A percentile compares a stretch with the other conserved stretches of the same genome.
These are phyloP conservation scores for Cutaneotrichosporon cavernicola DNA, from an alignment of 1,284 basidiomycete species.

Conservation along the genomic window DNA sequence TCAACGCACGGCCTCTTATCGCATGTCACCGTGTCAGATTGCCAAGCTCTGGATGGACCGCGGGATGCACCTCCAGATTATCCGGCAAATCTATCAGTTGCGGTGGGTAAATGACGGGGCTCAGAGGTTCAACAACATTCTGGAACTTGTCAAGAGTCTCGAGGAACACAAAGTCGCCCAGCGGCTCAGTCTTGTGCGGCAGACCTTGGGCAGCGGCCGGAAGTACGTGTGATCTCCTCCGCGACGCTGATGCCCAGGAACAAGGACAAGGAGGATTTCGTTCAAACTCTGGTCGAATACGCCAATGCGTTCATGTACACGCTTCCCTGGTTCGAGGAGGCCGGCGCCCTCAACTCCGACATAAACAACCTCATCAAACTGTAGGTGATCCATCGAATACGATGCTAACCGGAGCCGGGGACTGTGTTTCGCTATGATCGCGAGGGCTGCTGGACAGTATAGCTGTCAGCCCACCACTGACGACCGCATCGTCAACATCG, in stretches of 20 bases:
- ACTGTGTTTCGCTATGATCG: neutral
- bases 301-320: neutral
- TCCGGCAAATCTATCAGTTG: neutral
- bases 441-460: neutral
- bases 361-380: neutral
- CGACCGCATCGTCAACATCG: neutral
- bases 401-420: neutral
- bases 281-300: neutral
- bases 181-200: neutral
- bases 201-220: neutral
- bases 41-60: constrained; percentile 4
- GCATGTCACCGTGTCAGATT: neutral
- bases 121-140: neutral
- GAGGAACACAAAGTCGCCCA: neutral
- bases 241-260: neutral
- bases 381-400: neutral
- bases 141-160: neutral
- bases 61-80: constrained; percentile 4
- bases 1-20: neutral
- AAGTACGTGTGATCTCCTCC: neutral
- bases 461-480: too few relatives aligned
- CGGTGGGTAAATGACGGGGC: neutral
- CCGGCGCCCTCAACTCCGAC: too few relatives aligned
- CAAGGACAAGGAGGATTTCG: neutral
- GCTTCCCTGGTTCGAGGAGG: neutral